Base-by-base conservation (phyloP, 2,329 filamentous ascomycete species). In the Chaetomiaceae sp. region DNA sequence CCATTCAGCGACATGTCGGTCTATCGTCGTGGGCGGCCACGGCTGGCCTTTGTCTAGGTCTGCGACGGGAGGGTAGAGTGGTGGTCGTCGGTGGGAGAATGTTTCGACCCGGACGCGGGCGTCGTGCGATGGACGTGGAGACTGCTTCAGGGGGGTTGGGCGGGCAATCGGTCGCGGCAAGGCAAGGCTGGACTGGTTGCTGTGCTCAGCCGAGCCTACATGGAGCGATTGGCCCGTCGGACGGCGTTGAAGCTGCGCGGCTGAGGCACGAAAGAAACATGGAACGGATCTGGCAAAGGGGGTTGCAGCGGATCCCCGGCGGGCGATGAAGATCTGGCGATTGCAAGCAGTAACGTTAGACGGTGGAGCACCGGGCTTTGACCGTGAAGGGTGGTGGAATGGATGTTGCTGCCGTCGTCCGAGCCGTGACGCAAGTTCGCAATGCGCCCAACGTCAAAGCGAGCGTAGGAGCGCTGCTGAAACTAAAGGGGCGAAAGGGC, bases 1-100 rank as follows among this genome's bases (percentile, higher is more conserved):
- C 93, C 93, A 83, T 96, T 96, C 71, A 97, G 78, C 76, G 92
- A 96, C 92, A 97, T 97, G 60, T 68, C 67, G 60, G 54, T 42
- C 21, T 57, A 52, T 39, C 50, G 40, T 12, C 38, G 35, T 19
- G 13, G 33, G 44, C 44, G 39, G 47, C 54, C 53, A 48, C n/a
- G 43, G 21, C 30, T 49, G 31, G 49, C 39, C 30, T 48, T 27
- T 14, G n/a, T 45, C 21, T 55, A 23, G 50, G 42, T 50, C 51
- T 44, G 50, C 47, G 50, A 55, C 57, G 35, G 47, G 43, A 48
- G 53, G 56, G 20, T 55, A 47, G 50, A 49, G 30, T 9, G 44
- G 41, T 9, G 44, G 41, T n/a, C 45, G 44, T 49, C 47, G 27
- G 7, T 48, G 47, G 42, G 44, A 44, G 48, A 54, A 54, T 45